Conservation (phyloP, 495 filamentous ascomycete species). For the Podospora didyma region DNA sequence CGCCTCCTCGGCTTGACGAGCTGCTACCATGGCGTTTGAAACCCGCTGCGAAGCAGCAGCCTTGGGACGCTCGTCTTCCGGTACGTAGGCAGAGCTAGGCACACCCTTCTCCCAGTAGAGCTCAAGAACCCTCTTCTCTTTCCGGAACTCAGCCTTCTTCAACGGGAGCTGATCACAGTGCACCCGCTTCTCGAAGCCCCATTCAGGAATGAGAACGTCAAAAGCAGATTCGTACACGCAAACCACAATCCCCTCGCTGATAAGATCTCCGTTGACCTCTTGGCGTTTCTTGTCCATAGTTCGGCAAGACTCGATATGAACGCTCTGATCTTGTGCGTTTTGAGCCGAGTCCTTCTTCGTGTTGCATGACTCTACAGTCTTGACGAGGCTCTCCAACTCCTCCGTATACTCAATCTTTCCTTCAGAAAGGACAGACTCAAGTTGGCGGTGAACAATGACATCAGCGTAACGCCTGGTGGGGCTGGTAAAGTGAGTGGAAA, state of each 20-base stretch:
- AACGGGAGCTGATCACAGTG: conserved; percentile 97
- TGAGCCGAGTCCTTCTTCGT: conserved; percentile 99
- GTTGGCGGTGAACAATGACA: conserved; percentile 90
- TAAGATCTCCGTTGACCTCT: conserved; percentile 83
- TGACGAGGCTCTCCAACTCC: conserved; percentile 79
- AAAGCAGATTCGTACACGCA: conserved; percentile 99
- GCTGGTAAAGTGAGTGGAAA: conserved; percentile 97
- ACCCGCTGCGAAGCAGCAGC: conserved; percentile 61
- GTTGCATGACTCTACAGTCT: conserved; percentile 94
- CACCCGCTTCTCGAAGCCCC: conserved; percentile 97
- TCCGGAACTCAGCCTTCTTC: conserved; percentile 98
- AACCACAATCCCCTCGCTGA: conserved; percentile 94
- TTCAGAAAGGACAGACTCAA: conserved; percentile 81
- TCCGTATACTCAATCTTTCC: conserved; percentile 82
- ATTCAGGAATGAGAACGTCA: conserved; percentile 96
- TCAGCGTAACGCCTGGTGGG: conserved; percentile 94
- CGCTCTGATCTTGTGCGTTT: conserved; percentile 95
- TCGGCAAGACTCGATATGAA: conserved; percentile 96
- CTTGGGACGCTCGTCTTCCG: conserved; percentile 93
- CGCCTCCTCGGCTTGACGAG: conserved; percentile 73
- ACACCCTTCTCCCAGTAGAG: conserved; percentile 99
- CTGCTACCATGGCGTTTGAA: conserved; percentile 70
- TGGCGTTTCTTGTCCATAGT: conserved; percentile 85
- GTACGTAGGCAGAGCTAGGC: conserved; percentile 91
- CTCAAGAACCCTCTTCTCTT: conserved; percentile 87